Evolutionary conservation across 305 asterid genomes (phyloP).

Genomic region (Coffea humblotiana): DNA sequence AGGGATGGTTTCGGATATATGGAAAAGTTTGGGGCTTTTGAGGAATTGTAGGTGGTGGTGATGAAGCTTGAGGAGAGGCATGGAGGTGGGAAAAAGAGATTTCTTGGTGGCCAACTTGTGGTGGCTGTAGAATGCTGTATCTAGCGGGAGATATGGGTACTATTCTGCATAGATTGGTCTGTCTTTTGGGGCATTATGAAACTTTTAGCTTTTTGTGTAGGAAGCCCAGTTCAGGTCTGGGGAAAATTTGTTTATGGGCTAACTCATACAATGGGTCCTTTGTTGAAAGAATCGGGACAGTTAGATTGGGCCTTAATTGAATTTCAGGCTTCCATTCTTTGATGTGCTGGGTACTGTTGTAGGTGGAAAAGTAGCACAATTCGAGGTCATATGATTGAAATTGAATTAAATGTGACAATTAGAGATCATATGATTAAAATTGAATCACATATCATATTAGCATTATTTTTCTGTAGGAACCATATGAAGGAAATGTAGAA

Average conservation of each 20-base stretch:
- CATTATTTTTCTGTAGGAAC: too few relatives aligned
- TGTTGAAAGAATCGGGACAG: too few relatives aligned
- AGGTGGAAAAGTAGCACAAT: not conserved
- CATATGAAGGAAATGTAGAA: too few relatives aligned
- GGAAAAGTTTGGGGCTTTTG: conserved; percentile 21
- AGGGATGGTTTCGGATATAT: conserved; percentile 23
- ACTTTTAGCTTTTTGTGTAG: not conserved
- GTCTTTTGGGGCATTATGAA: not conserved
- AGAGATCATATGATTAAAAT: too few relatives aligned
- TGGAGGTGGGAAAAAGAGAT: conserved; percentile 13
- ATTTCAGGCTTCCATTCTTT: too few relatives aligned
- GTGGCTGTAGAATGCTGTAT: not conserved
- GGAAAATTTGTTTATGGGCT: not conserved
- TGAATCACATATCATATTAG: not conserved
- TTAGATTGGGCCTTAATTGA: too few relatives aligned
- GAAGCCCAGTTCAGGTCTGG: not conserved
- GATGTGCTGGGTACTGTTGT: not conserved
- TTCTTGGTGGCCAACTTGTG: not conserved
- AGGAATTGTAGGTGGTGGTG: conserved; percentile 1
- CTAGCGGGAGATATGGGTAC: conserved; percentile 12
- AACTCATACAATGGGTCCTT: not conserved
- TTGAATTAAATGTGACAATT: too few relatives aligned
- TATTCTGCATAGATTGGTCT: not conserved
- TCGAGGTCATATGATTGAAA: too few relatives aligned
- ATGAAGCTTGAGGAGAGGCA: conserved; percentile 33